Percentiles rank a stretch among this genome's conserved stretches.
Evolutionary conservation across 306 rosid species (phyloP).

Genomic region (Malus sylvestris): DNA sequence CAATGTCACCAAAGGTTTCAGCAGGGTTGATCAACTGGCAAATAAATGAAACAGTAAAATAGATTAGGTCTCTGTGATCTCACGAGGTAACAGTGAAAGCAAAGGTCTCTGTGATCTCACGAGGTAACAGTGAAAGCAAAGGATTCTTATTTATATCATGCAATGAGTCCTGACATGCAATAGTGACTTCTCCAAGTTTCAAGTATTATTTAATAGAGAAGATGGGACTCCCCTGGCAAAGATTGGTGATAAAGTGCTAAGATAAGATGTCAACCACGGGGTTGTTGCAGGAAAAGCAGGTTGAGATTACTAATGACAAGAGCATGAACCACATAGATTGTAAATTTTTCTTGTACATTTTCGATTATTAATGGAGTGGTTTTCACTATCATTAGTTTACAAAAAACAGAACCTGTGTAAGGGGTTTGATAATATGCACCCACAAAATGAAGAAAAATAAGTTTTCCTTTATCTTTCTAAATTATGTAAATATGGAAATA

Average conservation of each 20-base stretch:
- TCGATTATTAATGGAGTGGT: background rate
- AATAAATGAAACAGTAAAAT: constrained; percentile 14
- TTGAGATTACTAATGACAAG: background rate
- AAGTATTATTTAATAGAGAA: background rate
- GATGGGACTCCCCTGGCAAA: too few species aligned
- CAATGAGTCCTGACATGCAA: background rate
- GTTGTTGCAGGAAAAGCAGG: too few species aligned
- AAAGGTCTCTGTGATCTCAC: background rate
- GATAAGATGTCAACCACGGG: too few species aligned
- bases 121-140: background rate
- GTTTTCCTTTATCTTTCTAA: background rate
- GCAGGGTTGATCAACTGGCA: constrained; percentile 88
- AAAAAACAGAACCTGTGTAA: background rate
- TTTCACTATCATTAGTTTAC: background rate
- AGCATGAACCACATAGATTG: background rate
- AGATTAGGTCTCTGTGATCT: constrained; percentile 5
- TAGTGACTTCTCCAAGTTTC: background rate
- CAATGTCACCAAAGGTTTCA: constrained; percentile 94
- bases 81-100: background rate
- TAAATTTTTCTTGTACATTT: background rate
- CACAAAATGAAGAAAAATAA: background rate
- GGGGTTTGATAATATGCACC: background rate
- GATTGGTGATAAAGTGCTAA: too few species aligned
- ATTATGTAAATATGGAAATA: background rate
- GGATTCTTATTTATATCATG: background rate